Conservation (phyloP, 1,284 basidiomycete genomes). For the Cerioporus squamosus region DNA sequence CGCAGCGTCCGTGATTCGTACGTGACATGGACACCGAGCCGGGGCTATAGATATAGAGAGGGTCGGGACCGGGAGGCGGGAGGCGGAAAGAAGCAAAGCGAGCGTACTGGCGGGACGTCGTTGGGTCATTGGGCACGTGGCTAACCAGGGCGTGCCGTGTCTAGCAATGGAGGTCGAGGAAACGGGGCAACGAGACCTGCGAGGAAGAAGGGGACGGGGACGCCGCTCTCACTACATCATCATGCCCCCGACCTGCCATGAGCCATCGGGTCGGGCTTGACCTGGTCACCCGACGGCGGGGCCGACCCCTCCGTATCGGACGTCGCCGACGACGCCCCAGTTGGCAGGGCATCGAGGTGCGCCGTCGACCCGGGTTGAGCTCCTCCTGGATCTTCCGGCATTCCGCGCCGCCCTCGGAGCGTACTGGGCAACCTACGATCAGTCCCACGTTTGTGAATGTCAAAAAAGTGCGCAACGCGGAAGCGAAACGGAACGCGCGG, state of each 20-base stretch:
- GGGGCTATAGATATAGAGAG: conserved; percentile 22
- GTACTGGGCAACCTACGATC: conserved; percentile 40
- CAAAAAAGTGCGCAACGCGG: conserved; percentile 1
- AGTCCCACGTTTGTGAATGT: conserved; percentile 2
- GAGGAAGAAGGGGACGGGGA: neutral
- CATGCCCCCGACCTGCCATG: conserved; percentile 25
- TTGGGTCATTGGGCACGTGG: neutral
- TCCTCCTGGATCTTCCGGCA: conserved; percentile 47
- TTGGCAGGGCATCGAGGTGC: conserved; percentile 20
- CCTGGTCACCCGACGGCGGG: conserved; percentile 15
- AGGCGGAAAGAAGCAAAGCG: neutral
- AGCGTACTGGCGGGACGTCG: neutral
- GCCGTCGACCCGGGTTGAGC: conserved; percentile 27
- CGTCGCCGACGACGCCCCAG: conserved; percentile 13
- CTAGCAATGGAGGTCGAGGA: neutral
- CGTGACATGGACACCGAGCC: conserved; percentile 14
- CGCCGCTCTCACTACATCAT: conserved; percentile 24
- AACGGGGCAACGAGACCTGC: neutral
- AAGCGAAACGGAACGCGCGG: neutral
- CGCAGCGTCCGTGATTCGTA: conserved; percentile 21
- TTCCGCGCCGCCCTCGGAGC: conserved; percentile 60
- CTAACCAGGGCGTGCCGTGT: neutral
- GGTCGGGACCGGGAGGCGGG: neutral
- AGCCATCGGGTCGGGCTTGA: conserved; percentile 32
- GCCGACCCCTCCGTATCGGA: conserved; percentile 21